Evolutionary conservation across 208 protist genomes (phyloP).

Genomic region (Angomonas deanei): DNA sequence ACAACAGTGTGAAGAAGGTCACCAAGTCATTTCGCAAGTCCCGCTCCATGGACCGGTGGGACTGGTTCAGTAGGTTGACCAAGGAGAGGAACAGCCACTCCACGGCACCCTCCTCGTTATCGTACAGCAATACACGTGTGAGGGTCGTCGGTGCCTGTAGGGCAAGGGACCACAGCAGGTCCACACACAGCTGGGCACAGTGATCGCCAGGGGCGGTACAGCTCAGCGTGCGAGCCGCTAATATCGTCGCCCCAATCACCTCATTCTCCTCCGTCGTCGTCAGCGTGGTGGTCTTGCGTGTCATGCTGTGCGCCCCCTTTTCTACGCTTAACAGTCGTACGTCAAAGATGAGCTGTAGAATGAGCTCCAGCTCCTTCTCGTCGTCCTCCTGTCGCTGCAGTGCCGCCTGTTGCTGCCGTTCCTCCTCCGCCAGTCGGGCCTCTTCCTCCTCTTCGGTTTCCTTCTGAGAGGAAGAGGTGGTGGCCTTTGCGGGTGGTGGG

Average conservation of each 20-base stretch:
- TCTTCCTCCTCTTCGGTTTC: too few relatives aligned
- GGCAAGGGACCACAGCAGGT: conserved; percentile 47
- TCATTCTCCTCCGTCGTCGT: not conserved
- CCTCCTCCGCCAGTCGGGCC: too few relatives aligned
- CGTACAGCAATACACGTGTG: conserved; percentile 33
- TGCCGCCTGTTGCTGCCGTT: not conserved
- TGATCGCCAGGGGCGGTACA: conserved; percentile 25
- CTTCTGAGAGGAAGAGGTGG: too few relatives aligned
- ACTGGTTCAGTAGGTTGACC: conserved; percentile 45
- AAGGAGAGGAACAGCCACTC: conserved; percentile 58
- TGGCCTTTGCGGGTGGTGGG: too few relatives aligned
- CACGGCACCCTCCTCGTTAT: conserved; percentile 23
- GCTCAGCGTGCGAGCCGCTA: conserved; percentile 24
- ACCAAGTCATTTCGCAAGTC: conserved; percentile 69
- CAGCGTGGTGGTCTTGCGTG: not conserved
- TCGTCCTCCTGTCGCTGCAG: not conserved
- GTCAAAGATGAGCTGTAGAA: not conserved
- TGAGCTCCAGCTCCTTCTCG: not conserved
- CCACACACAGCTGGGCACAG: conserved; percentile 41
- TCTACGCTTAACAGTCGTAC: not conserved
- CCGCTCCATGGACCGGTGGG: conserved; percentile 40
- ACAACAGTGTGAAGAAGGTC: conserved; percentile 34
- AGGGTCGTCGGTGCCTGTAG: conserved; percentile 27
- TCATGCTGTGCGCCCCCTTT: not conserved
- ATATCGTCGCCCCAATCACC: not conserved